Evolutionary conservation across 208 protist species (phyloP).

Genomic region (Leishmania tropica): DNA sequence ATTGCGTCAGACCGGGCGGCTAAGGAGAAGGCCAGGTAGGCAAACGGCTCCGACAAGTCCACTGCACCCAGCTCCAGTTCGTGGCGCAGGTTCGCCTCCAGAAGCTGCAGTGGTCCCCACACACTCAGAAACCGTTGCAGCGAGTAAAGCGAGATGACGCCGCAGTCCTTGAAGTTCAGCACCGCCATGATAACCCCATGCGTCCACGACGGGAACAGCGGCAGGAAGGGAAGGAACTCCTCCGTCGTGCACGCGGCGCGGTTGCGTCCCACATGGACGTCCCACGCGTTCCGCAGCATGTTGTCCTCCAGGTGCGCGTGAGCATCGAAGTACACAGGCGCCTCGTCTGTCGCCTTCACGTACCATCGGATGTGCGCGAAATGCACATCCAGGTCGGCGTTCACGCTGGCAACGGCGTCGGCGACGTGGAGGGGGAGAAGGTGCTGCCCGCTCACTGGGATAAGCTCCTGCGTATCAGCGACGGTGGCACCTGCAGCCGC

Average conservation of each 20-base stretch:
- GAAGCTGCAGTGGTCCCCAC: slow-evolving; percentile 83
- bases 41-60: slow-evolving; percentile 55
- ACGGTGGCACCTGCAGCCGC: background rate
- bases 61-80: slow-evolving; percentile 61
- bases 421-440: slow-evolving; percentile 31
- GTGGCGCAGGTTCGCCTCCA: slow-evolving; percentile 71
- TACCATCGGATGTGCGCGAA: slow-evolving; percentile 78
- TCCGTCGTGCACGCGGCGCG: slow-evolving; percentile 58
- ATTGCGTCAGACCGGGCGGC: slow-evolving; percentile 45
- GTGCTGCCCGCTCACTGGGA: slow-evolving; percentile 21
- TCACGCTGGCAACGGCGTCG: slow-evolving; percentile 31
- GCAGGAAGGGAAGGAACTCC: slow-evolving; percentile 51
- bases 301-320: slow-evolving; percentile 53
- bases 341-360: slow-evolving; percentile 30
- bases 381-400: slow-evolving; percentile 54
- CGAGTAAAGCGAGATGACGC: slow-evolving; percentile 79
- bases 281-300: slow-evolving; percentile 58
- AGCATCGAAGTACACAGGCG: slow-evolving; percentile 47
- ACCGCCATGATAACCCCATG: slow-evolving; percentile 53
- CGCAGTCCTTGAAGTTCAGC: slow-evolving; percentile 71
- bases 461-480: slow-evolving; percentile 16
- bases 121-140: slow-evolving; percentile 74
- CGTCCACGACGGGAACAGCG: slow-evolving; percentile 62
- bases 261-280: slow-evolving; percentile 54
- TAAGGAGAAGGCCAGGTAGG: slow-evolving; percentile 56